Conservation (phyloP, 2,329 filamentous ascomycete genomes). For the Pseudogymnoascus sp. region DNA sequence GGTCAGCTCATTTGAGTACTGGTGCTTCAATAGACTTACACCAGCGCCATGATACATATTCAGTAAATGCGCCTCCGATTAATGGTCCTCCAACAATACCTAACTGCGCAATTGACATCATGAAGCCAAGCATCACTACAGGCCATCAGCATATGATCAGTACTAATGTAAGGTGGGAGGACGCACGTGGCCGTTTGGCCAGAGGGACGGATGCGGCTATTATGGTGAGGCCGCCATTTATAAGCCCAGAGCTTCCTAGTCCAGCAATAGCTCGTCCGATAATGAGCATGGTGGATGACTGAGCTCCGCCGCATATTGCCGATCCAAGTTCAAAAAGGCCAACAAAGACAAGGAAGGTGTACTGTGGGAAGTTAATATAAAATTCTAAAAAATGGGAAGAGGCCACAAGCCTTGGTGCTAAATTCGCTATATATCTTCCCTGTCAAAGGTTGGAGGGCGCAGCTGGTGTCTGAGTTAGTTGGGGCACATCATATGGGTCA, state of each 20-base stretch:
- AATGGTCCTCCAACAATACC: conserved; percentile 13
- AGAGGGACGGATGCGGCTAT: conserved; percentile 32
- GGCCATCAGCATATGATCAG: not conserved
- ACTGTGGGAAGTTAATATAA: conserved; percentile 9
- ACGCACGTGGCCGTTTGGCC: conserved; percentile 16
- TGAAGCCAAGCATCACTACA: conserved; percentile 2
- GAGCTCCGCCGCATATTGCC: conserved; percentile 43
- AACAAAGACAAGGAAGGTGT: conserved; percentile 27
- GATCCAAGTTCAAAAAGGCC: conserved; percentile 49
- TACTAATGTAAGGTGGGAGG: not conserved
- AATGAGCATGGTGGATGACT: conserved; percentile 45
- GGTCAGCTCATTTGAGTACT: not conserved
- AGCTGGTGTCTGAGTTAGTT: conserved; percentile 27
- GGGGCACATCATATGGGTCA: not conserved
- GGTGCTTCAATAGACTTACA: conserved; percentile 6
- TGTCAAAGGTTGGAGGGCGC: conserved; percentile 42
- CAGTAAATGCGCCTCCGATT: conserved; percentile 15
- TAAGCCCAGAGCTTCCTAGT: conserved; percentile 43
- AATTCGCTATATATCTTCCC: conserved; percentile 43
- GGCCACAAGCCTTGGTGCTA: conserved; percentile 23
- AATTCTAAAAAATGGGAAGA: not conserved
- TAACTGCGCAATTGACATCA: conserved; percentile 11
- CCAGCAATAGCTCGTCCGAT: conserved; percentile 48
- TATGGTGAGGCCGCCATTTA: conserved; percentile 45
- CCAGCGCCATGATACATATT: conserved; percentile 17